Percentiles rank a stretch among this genome's conserved stretches.
These are phyloP conservation scores for Oryza meyeriana DNA, from an alignment of 176 grass and related monocot species.

Conservation along the genomic window DNA sequence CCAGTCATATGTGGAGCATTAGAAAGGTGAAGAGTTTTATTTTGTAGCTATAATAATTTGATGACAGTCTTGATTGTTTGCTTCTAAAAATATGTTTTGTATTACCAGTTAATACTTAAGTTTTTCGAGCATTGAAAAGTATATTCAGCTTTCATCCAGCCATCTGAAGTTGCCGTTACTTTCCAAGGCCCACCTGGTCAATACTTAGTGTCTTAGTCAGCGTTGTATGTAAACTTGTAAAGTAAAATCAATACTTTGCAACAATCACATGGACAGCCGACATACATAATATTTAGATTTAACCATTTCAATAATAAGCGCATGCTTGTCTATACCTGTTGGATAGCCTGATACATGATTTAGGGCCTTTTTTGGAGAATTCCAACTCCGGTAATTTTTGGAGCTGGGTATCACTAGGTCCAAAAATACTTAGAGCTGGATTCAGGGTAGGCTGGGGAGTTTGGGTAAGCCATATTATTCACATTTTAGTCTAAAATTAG, in stretches of 20 bases:
- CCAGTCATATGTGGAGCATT: background rate
- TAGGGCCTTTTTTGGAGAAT: background rate
- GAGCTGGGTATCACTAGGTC: background rate
- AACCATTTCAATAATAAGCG: background rate
- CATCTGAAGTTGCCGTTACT: background rate
- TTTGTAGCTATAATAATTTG: constrained; percentile 3
- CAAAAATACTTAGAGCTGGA: too few relatives aligned
- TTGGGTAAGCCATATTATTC: too few relatives aligned
- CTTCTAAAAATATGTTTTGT: constrained; percentile 8
- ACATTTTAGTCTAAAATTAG: background rate
- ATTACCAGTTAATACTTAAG: constrained; percentile 3
- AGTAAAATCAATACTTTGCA: constrained; percentile 26
- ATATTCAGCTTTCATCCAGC: constrained; percentile 17
- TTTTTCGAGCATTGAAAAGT: background rate
- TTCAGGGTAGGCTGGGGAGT: too few relatives aligned
- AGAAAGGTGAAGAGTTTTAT: constrained; percentile 19
- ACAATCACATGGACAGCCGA: background rate
- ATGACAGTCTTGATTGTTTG: background rate
- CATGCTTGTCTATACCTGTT: background rate
- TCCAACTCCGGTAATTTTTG: background rate
- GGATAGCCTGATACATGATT: background rate
- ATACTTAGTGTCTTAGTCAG: background rate
- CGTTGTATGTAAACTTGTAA: background rate
- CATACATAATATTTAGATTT: background rate
- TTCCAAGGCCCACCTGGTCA: background rate